Evolutionary conservation across 257 asterid genomes (phyloP), one percentile per base, ranked within the genome.

Genomic region (Scutellaria baicalensis): DNA sequence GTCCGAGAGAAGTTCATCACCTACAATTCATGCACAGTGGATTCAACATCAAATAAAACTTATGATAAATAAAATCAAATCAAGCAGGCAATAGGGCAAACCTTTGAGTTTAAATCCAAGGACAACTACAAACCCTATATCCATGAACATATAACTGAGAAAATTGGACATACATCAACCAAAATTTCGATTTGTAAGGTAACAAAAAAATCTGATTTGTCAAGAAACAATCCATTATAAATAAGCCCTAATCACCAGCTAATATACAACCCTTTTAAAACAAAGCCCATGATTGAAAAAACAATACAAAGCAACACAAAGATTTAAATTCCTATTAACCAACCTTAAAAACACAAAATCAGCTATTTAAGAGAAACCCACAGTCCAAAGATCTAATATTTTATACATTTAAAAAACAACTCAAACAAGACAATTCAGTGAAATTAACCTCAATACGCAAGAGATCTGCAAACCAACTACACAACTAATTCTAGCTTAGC

Each of bases 1-100:
- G 76, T 92, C 98, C 0, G 98, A 92, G 64, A 92, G 98, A n/a
- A 92, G 95, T 81, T 92, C 98, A 52, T 71, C 76, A 42, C 76
- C 77, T 72, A 52, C 35, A 59, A 59, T n/a, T 35, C 23, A 31
- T 3, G 3, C 9, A 27, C 1, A 10, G 8, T 9, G 6, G 5
- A 11, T 16, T 62, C 21, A 62, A 1, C 2, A 59, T 14, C 1
- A 59, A 9, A 33, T 27, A 27, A 27, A 3, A 27, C 33, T 27
- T 27, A 5, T 2, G 33, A 27, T 1, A 1, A 27, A 27, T 4
- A 27, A 27, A 27, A 27, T 2, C 33, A 27, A 27, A 27, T 27
- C 33, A 27, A 27, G 33, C 33, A 27, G 33, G 33, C 4, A 27
- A 2, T n/a, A n/a, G n/a, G n/a, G n/a, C n/a, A n/a, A n/a, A n/a